Evolutionary conservation across 768 basidiomycete species (phyloP), one percentile per base, ranked within the genome.

Genomic region (Collybia mongolica): DNA sequence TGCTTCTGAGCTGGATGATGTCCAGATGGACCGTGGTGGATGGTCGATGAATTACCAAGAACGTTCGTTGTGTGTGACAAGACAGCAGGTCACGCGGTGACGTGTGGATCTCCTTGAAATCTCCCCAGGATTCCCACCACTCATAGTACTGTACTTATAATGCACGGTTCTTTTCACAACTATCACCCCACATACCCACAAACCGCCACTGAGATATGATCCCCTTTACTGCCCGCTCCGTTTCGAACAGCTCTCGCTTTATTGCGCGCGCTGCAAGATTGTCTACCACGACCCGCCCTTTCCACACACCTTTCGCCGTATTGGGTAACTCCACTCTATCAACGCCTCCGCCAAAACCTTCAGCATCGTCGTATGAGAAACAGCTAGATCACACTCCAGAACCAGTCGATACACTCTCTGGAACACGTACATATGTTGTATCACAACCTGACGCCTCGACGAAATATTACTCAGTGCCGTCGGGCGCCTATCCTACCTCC

Each of bases 371-470:
- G 9, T 86, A 89, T 66, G 84, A 88, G 64, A 88, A 88, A 63
- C 77, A 86, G 58, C 57, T 68, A 49, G 81, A 86, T 57, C 64
- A 65, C 55, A 70, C 76, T 19, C 60, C 75, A 28, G 82, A 85
- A 58, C 77, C 80, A 1, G 62, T 72, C 51, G 40, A 68, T 18
- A 65, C 75, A 1, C 66, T 65, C 32, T 63, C 70, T 29, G 82
- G 80, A 28, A 73, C 75, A 24, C 82, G 76, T 50, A 84, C 83
- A 28, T 85, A 89, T 59, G 84, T 89, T 54, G 87, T 88, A 54
- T 87, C 84, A 26, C 75, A 86, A 62, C 87, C 87, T 35, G 84
- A 88, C 66, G 75, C 79, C 28, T 70, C 80, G 49, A 63, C 82
- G 48, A 77, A 73, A 38, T 79, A 80, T 26, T 88, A 87, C 57